A percentile compares a stretch with the other conserved stretches of the same genome.
Conservation (phyloP, 2,329 filamentous ascomycete genomes). For the Apiospora sp. region DNA sequence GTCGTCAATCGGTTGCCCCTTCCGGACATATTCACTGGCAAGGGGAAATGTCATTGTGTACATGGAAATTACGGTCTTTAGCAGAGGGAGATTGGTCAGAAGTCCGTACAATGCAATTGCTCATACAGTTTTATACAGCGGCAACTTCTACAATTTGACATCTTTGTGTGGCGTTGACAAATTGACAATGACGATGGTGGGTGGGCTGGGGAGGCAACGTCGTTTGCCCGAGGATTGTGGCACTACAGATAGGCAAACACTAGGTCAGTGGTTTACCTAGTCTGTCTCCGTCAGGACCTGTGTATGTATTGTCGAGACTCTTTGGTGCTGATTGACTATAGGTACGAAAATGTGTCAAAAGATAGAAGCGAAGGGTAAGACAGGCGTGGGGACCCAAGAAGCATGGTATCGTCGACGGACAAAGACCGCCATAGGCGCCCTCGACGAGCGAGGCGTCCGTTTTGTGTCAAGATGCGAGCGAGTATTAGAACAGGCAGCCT, state of each 20-base stretch:
- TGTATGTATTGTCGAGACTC: not conserved
- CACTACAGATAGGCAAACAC: not conserved
- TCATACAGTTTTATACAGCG: not conserved
- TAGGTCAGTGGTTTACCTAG: not conserved
- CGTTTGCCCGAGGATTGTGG: not conserved
- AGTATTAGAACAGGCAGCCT: not conserved
- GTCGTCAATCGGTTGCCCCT: conserved; percentile 32
- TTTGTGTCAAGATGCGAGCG: not conserved
- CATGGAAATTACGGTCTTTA: conserved; percentile 9
- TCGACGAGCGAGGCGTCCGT: not conserved
- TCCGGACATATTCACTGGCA: conserved; percentile 32
- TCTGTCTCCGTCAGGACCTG: not conserved
- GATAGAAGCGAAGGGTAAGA: too few species aligned
- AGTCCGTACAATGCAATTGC: not conserved
- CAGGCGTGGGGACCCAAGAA: not conserved
- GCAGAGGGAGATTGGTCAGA: not conserved
- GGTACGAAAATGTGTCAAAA: not conserved
- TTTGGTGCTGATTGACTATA: not conserved
- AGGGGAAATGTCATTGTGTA: conserved; percentile 13
- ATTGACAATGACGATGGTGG: not conserved
- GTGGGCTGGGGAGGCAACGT: not conserved
- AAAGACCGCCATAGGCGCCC: not conserved
- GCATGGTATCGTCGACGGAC: not conserved
- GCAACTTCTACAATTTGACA: not conserved
- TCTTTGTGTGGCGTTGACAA: not conserved